Evolutionary conservation across 306 rosid species (phyloP), one percentile per base, ranked within the genome.

Genomic region (Trifolium pratense): DNA sequence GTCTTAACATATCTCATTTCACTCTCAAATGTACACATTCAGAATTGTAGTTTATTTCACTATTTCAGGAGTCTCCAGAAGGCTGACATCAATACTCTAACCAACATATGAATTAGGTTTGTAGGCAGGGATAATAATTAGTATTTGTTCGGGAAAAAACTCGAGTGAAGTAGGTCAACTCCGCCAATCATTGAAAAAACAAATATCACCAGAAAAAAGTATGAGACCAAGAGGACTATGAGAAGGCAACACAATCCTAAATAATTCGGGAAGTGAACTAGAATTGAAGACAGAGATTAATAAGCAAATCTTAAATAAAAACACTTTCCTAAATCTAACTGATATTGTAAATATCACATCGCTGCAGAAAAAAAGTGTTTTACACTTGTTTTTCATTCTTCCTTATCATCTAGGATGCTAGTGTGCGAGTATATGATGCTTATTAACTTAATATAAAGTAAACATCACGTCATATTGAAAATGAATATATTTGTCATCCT

Each of bases 361-460:
- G 18, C 39, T 48, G n/a, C 32, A 36, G 34, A 34, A 73, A 75
- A 73, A 45, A 21, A 66, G 29, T 20, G 58, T 32, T 23, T 17
- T 34, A 32, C 21, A 55, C 79, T 56, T 11, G 15, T 32, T 32
- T 34, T 45, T 34, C 70, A 31, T n/a, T 69, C 18, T 60, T 68
- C 23, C 32, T 61, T 13, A n/a, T 42, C 75, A 18, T 31, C 39
- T 67, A 17, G 60, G 39, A 66, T 56, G 32, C 70, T 65, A 65
- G 36, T 12, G 36, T 7, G 1, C 1, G 12, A 5, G 17, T 65
- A 43, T 42, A 2, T 13, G 37, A 43, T 66, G 37, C 36, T 29
- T 7, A 25, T 40, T 34, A 26, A 32, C 40, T 16, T 32, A 80
- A 66, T 43, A 39, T 46, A 73, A 73, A 26, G 37, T 39, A 59